These are phyloP conservation scores for Aspergillus ellipticus DNA, from an alignment of 495 filamentous ascomycete genomes.

Conservation along the genomic window DNA sequence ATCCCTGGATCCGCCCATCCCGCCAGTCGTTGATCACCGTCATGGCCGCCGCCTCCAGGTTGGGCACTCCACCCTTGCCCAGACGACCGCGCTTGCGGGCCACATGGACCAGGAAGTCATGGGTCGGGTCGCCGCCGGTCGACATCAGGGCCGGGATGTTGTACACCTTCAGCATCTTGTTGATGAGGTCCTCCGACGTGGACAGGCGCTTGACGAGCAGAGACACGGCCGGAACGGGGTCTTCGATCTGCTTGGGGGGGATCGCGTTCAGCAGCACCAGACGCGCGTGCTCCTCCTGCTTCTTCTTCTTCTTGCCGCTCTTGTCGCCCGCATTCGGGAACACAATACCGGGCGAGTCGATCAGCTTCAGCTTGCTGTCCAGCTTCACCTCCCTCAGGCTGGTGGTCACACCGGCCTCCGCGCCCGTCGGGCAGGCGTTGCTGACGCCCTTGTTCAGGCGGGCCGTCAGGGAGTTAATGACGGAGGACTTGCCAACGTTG, in stretches of 20 bases:
- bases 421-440: constrained; percentile 80
- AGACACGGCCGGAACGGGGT: constrained; percentile 80
- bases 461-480: constrained; percentile 89
- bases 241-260: constrained; percentile 88
- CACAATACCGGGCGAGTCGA: constrained; percentile 94
- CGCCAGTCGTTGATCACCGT: constrained; percentile 93
- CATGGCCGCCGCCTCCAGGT: constrained; percentile 81
- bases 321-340: constrained; percentile 63
- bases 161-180: constrained; percentile 78
- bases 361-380: constrained; percentile 88
- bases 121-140: constrained; percentile 66
- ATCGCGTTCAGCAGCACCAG: constrained; percentile 86
- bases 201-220: constrained; percentile 77
- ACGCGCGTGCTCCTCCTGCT: constrained; percentile 70
- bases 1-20: constrained; percentile 91
- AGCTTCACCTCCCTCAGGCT: constrained; percentile 85
- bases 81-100: constrained; percentile 87
- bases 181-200: constrained; percentile 61
- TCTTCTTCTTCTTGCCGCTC: constrained; percentile 46
- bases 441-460: constrained; percentile 64
- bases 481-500: constrained; percentile 95
- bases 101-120: constrained; percentile 92
- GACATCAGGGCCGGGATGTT: constrained; percentile 72
- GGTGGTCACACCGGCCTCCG: constrained; percentile 92
- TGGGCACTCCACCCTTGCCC: constrained; percentile 86